Evolutionary conservation across 768 basidiomycete species (phyloP), one percentile per base, ranked within the genome.

Genomic region (Termitomyces heimii): DNA sequence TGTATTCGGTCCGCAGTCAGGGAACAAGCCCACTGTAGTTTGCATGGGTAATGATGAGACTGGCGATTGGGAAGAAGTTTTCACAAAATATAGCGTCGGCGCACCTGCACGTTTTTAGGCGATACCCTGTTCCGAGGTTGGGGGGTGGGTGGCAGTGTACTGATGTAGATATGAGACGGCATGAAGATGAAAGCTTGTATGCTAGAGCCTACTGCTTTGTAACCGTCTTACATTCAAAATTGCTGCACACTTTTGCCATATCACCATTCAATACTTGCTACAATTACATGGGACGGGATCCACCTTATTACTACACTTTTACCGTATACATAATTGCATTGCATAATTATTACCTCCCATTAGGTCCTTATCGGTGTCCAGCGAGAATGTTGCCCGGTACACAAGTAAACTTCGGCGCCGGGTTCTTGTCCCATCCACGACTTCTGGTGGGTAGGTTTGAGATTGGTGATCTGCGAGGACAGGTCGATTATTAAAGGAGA

Each of bases 21-120:
- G 79, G 16, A 80, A 80, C 63, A 82, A 83, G 65, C 83, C 92
- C 5, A 92, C 94, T 2, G 76, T 97, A 39, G 85, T 97, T 4
- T 84, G 79, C 34, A 90, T 91, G 85, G 95, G 94, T 4, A 81
- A 82, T 55, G 83, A 94, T 54, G 89, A 92, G 43, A 75, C 91
- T 46, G 84, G 84, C 9, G 78, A 86, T 62, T 90, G 83, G 78
- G 66, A 77, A 57, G 77, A 76, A 18, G 78, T 78, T 24, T 83
- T 93, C 63, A 71, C 70, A 44, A 87, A 87, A 70, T 94, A 92
- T 60, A 86, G 88, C 20, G 75, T 93, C 29, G 80, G 53, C 14
- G 42, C 40, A 22, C 20, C 43, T 18, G 53, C 42, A 26, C 53
- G 53, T 18, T 34, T 34, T 24, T 54, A 34, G 32, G 20, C 22